Evolutionary conservation across 768 basidiomycete species (phyloP).

Genomic region (Rickenella mellea): DNA sequence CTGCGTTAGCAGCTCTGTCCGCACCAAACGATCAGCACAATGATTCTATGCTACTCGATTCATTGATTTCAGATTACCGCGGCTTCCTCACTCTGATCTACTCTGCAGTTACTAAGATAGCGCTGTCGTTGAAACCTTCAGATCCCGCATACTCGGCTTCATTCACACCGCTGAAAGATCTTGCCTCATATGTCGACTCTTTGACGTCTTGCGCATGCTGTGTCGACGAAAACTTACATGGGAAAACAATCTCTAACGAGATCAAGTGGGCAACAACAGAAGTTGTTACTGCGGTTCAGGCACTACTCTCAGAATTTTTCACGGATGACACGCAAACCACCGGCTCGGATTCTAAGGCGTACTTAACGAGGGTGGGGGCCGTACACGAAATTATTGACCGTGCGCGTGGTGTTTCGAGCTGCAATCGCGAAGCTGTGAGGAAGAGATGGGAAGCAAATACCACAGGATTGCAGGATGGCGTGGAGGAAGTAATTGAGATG

Average conservation of each 20-base stretch:
- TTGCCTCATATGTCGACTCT: conserved; percentile 37
- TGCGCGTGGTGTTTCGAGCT: conserved; percentile 24
- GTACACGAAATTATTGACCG: conserved; percentile 52
- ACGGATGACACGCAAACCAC: conserved; percentile 13
- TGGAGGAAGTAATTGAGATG: conserved; percentile 50
- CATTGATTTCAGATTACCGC: conserved; percentile 49
- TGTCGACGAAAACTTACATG: conserved; percentile 31
- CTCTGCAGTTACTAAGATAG: conserved; percentile 46
- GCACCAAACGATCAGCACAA: too few relatives aligned
- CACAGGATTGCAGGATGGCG: conserved; percentile 50
- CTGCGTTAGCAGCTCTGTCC: too few relatives aligned
- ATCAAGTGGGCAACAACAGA: conserved; percentile 27
- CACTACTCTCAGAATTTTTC: conserved; percentile 36
- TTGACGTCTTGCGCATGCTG: conserved; percentile 41
- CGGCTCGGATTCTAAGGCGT: conserved; percentile 29
- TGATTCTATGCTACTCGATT: too few relatives aligned
- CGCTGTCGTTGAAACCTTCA: conserved; percentile 53
- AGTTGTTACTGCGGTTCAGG: conserved; percentile 33
- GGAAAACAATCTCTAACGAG: conserved; percentile 37
- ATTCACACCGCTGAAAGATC: conserved; percentile 41
- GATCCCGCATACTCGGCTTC: conserved; percentile 42
- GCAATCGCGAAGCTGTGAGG: conserved; percentile 14
- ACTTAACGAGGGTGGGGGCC: conserved; percentile 47
- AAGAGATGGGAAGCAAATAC: conserved; percentile 29
- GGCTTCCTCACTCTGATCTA: conserved; percentile 52